phyloP scores from a whole-genome alignment of 2,329 filamentous ascomycete species.

The Colletotrichum orchidophilum region DNA sequence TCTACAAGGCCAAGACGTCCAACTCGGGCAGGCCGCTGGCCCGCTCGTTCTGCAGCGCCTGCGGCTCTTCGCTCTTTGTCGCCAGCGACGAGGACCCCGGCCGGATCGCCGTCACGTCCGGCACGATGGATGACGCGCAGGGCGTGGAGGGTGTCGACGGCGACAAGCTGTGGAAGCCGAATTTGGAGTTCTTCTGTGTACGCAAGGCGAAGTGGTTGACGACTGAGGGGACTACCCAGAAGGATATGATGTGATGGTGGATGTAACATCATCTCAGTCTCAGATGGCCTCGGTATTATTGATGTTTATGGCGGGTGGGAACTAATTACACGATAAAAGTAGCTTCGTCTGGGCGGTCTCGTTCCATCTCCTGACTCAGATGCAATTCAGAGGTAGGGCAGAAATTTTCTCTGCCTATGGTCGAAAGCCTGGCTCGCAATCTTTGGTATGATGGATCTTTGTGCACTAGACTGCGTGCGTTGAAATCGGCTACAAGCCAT shows the following conservation, averaged over 20 bases:
- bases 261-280: background rate
- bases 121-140: background rate
- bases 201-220: background rate
- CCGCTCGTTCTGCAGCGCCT: background rate
- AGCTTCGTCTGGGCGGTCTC: background rate
- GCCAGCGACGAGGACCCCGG: background rate
- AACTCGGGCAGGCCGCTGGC: background rate
- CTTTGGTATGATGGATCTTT: background rate
- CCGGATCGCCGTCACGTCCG: background rate
- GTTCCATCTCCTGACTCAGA: background rate
- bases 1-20: background rate
- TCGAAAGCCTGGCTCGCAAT: background rate
- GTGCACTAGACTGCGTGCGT: no score
- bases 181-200: background rate
- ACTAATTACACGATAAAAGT: background rate
- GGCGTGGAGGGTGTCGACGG: background rate
- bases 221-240: background rate
- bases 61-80: slow-evolving; percentile 1
- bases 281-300: background rate
- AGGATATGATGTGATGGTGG: background rate
- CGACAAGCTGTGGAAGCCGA: background rate
- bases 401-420: background rate
- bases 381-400: background rate
- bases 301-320: background rate
- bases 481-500: background rate